Conservation (phyloP, 164 flowering plant genomes). For the Cinnamomum micranthum region DNA sequence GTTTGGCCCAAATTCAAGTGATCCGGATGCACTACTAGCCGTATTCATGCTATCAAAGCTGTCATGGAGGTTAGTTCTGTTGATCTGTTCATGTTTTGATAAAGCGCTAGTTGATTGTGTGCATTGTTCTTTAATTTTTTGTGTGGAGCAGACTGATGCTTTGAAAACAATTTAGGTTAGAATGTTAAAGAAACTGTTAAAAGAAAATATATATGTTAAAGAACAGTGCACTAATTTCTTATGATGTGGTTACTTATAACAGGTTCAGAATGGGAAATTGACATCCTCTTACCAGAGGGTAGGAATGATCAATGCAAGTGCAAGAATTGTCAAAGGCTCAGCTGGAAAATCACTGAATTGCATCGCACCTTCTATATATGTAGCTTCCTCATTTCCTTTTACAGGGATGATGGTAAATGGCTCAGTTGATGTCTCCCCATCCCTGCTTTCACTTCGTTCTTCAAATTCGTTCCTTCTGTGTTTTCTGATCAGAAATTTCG, state of each 20-base stretch:
- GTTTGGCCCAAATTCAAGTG: constrained; percentile 83
- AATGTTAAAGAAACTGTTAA: background rate
- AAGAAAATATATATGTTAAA: background rate
- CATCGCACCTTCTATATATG: constrained; percentile 54
- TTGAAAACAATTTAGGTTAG: background rate
- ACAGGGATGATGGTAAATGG: constrained; percentile 82
- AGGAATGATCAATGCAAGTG: constrained; percentile 80
- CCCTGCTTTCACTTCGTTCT: background rate
- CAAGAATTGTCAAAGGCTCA: constrained; percentile 74
- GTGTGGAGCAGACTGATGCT: background rate
- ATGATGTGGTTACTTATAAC: constrained; percentile 8
- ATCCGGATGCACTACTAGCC: constrained; percentile 79
- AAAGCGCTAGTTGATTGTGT: background rate
- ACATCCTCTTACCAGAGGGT: constrained; percentile 86
- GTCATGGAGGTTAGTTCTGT: constrained; percentile 67
- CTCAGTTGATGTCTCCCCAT: background rate
- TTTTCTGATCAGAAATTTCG: background rate
- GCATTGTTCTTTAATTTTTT: background rate
- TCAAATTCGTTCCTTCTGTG: background rate
- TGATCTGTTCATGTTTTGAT: background rate
- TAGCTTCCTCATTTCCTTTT: constrained; percentile 57
- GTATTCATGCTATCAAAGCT: constrained; percentile 70
- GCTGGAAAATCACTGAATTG: constrained; percentile 60
- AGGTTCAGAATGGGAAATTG: constrained; percentile 98
- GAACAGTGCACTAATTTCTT: background rate